phyloP scores from a whole-genome alignment of 805 yeast genomes.

The Wickerhamomyces chaumierensis region DNA sequence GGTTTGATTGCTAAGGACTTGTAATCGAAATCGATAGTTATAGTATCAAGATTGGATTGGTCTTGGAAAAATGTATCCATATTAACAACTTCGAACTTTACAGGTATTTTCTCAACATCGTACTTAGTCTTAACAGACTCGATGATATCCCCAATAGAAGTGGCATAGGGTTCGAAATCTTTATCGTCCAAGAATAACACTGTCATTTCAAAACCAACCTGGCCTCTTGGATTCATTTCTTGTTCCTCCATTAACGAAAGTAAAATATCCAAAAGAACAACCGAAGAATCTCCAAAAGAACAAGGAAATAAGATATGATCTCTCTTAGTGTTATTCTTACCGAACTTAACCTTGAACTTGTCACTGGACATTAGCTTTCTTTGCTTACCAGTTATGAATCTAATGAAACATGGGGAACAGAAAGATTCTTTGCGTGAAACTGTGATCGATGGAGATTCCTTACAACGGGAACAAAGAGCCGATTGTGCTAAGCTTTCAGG shows the following conservation, averaged over 20 bases:
- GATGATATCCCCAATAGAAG: slow-evolving; percentile 7
- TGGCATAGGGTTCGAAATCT: slow-evolving; percentile 10
- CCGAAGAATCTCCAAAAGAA: slow-evolving; percentile 57
- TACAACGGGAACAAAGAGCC: slow-evolving; percentile 35
- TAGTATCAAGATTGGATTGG: slow-evolving; percentile 18
- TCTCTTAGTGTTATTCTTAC: slow-evolving; percentile 25
- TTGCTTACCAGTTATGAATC: slow-evolving; percentile 70
- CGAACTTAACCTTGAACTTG: slow-evolving; percentile 61
- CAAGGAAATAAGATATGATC: slow-evolving; percentile 47
- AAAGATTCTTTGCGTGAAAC: slow-evolving; percentile 53
- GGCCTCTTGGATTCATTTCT: slow-evolving; percentile 43
- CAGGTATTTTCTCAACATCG: slow-evolving; percentile 19
- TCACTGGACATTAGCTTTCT: slow-evolving; percentile 65
- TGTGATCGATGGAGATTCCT: slow-evolving; percentile 28
- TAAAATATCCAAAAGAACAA: slow-evolving; percentile 59
- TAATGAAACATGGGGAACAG: slow-evolving; percentile 53
- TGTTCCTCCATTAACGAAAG: slow-evolving; percentile 56
- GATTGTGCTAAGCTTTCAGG: slow-evolving; percentile 1
- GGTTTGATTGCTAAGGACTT: slow-evolving; percentile 1
- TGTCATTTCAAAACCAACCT: slow-evolving; percentile 53
- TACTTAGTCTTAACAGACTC: slow-evolving; percentile 11
- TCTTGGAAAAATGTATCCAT: slow-evolving; percentile 28
- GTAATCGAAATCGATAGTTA: slow-evolving; percentile 22
- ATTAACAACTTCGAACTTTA: slow-evolving; percentile 28
- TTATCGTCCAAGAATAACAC: slow-evolving; percentile 38